Evolutionary conservation across 495 filamentous ascomycete genomes (phyloP).

Genomic region (Hyaloscypha variabilis): DNA sequence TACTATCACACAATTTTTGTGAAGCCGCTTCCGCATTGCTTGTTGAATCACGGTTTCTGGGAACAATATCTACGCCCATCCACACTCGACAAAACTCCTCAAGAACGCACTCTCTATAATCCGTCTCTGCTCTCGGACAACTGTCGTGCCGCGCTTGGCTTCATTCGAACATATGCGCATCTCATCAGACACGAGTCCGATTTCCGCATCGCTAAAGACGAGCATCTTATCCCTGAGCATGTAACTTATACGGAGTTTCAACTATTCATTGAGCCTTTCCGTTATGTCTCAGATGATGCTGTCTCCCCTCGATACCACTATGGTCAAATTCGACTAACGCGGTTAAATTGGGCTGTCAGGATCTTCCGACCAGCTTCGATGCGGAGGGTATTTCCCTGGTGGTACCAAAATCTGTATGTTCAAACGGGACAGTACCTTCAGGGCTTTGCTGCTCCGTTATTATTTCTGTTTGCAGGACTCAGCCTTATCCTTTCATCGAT

Average conservation of each 20-base stretch:
- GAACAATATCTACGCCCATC: not conserved
- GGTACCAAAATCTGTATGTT: not conserved
- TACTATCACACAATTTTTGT: not conserved
- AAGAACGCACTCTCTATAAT: not conserved
- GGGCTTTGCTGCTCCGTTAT: not conserved
- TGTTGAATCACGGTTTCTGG: not conserved
- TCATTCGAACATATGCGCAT: slow-evolving; percentile 41
- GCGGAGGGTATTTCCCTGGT: not conserved
- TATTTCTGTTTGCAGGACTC: slow-evolving; percentile 10
- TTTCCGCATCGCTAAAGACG: slow-evolving; percentile 37
- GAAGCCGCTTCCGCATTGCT: not conserved
- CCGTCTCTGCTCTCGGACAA: not conserved
- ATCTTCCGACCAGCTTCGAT: not conserved
- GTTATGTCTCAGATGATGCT: slow-evolving; percentile 5
- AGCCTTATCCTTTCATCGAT: slow-evolving; percentile 12
- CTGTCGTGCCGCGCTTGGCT: slow-evolving; percentile 38
- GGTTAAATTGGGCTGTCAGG: slow-evolving; percentile 35
- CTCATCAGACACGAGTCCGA: slow-evolving; percentile 44
- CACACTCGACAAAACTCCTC: not conserved
- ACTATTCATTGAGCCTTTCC: slow-evolving; percentile 11
- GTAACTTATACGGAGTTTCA: slow-evolving; percentile 28
- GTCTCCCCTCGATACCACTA: slow-evolving; percentile 37
- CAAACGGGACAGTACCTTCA: slow-evolving; percentile 4
- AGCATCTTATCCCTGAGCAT: slow-evolving; percentile 27
- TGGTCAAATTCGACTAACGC: slow-evolving; percentile 43